Evolutionary conservation across 2,329 filamentous ascomycete species (phyloP).

Genomic region (Aphanoascus verrucosus): DNA sequence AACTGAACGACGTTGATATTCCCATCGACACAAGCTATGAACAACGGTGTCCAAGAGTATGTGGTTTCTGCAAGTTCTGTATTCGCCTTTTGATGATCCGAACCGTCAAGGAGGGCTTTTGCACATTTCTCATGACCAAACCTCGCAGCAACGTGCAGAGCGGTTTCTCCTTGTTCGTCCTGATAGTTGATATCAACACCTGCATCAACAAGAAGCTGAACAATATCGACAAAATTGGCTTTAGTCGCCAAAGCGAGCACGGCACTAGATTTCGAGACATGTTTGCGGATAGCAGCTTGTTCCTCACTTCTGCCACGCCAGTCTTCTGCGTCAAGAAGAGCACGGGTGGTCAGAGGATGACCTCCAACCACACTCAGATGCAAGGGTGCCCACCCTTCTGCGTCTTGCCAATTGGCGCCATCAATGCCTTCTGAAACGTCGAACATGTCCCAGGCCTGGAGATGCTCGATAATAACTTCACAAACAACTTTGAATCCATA

Average conservation of each 20-base stretch:
- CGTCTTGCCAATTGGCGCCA: constrained; percentile 78
- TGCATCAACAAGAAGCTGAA: constrained; percentile 76
- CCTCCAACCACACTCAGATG: constrained; percentile 88
- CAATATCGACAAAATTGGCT: constrained; percentile 73
- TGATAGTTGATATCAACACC: constrained; percentile 90
- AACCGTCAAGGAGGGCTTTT: constrained; percentile 61
- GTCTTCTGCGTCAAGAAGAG: constrained; percentile 68
- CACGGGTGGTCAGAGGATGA: constrained; percentile 73
- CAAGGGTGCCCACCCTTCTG: constrained; percentile 79
- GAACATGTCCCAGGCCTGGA: constrained; percentile 84
- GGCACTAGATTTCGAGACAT: constrained; percentile 72
- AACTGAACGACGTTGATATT: constrained; percentile 64
- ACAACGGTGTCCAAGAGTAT: constrained; percentile 91
- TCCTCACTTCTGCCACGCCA: constrained; percentile 56
- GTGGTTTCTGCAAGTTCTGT: constrained; percentile 69
- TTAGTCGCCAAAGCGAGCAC: constrained; percentile 80
- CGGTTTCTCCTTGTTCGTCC: constrained; percentile 80
- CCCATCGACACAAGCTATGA: constrained; percentile 84
- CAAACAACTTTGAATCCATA: constrained; percentile 90
- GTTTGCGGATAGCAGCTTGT: constrained; percentile 55
- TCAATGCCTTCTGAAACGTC: constrained; percentile 78
- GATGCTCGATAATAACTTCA: constrained; percentile 72
- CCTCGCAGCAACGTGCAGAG: constrained; percentile 80
- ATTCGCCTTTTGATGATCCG: constrained; percentile 58
- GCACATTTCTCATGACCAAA: constrained; percentile 78